phyloP scores from a whole-genome alignment of 2,329 filamentous ascomycete genomes.

The Talaromyces marneffei region DNA sequence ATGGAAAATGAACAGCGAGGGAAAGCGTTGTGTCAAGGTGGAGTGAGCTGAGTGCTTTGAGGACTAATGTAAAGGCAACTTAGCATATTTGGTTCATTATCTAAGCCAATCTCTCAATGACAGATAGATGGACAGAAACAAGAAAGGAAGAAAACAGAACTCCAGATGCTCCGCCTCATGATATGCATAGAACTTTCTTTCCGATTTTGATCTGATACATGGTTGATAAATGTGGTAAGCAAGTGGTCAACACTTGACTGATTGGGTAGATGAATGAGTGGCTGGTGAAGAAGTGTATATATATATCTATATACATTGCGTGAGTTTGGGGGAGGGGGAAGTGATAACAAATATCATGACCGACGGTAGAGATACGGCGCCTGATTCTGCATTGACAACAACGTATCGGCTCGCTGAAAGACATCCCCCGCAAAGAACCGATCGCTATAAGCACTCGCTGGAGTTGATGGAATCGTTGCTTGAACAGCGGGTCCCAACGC shows the following conservation, averaged over 20 bases:
- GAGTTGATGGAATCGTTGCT: slow-evolving; percentile 69
- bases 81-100: too few species aligned
- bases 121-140: background rate
- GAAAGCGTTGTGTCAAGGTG: too few species aligned
- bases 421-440: slow-evolving; percentile 46
- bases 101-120: too few species aligned
- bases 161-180: background rate
- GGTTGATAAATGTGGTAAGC: background rate
- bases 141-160: background rate
- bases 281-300: background rate
- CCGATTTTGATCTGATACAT: background rate
- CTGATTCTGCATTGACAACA: slow-evolving; percentile 41
- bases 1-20: too few species aligned
- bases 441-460: slow-evolving; percentile 44
- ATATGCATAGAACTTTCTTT: background rate
- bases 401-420: slow-evolving; percentile 45
- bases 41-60: too few species aligned
- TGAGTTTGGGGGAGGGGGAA: background rate
- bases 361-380: slow-evolving; percentile 38
- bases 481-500: slow-evolving; percentile 85
- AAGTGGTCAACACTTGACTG: background rate
- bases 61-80: too few species aligned
- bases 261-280: background rate
- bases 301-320: background rate
- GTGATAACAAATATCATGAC: slow-evolving; percentile 18